Evolutionary conservation across 2,329 filamentous ascomycete genomes (phyloP), one percentile per base, ranked within the genome.

Genomic region (Trichoderma breve): DNA sequence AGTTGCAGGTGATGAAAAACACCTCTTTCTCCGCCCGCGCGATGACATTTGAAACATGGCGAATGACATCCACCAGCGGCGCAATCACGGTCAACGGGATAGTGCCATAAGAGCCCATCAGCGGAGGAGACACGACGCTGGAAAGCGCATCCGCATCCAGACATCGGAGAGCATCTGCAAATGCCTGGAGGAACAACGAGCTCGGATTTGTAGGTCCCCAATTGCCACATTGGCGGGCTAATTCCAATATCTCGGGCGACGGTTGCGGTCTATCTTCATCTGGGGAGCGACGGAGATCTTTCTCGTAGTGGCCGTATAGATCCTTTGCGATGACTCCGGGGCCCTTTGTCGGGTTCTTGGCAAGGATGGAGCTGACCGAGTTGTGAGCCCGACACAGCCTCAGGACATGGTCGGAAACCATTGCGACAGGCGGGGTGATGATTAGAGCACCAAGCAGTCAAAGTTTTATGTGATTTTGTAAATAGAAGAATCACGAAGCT

Each of bases 21-120:
- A 95, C 89, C 76, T 95, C 93, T 39, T 86, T 87, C 76, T 93
- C 86, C 0, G 93, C 93, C 4, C 90, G 85, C 3, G 87, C 92
- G 39, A 95, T 95, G 24, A 93, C 83, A 75, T 95, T 94, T 1
- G 91, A 89, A 82, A 93, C 92, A 79, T 95, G 92, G 1, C 91
- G 86, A 73, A 88, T 89, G 32, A 94, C 88, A 78, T 95, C 92
- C 0, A 90, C 75, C 43, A 81, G 62, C 0, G 80, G 80, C 8
- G 80, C 78, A 34, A 95, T 89, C 53, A 94, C 86, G 0, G 91
- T 92, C 74, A 95, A 79, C 0, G 92, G 92, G 9, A 92, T 81
- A 0, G 88, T 87, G 4, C 92, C 93, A 72, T 83, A 80, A 30
- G 82, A 86, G 1, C 86, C 86, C 81, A 88, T 84, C 1, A 88